These are phyloP conservation scores for Astrothelium macrocarpum DNA, from an alignment of 495 filamentous ascomycete species.

Conservation along the genomic window DNA sequence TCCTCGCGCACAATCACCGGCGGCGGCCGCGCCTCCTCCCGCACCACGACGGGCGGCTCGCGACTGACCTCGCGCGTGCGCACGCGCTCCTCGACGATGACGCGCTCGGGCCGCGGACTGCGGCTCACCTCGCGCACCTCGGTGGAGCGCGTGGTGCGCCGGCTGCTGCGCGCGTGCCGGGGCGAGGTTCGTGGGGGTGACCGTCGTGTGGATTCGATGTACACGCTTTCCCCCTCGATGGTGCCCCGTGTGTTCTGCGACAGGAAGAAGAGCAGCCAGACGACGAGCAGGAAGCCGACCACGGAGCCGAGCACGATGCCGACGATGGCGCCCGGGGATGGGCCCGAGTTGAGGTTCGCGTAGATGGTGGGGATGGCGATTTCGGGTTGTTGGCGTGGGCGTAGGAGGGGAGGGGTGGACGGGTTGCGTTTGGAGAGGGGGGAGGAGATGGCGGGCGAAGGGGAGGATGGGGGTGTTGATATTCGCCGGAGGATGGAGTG, in stretches of 20 bases:
- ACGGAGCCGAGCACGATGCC: constrained; percentile 78
- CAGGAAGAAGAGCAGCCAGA: constrained; percentile 55
- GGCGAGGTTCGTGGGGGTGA: constrained; percentile 16
- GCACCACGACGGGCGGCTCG: constrained; percentile 12
- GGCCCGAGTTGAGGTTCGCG: constrained; percentile 48
- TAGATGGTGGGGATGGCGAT: constrained; percentile 58
- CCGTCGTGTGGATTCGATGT: constrained; percentile 18
- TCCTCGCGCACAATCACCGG: constrained; percentile 21
- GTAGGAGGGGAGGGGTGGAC: background rate
- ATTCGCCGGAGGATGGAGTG: background rate
- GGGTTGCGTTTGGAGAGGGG: background rate
- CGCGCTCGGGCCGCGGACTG: constrained; percentile 25
- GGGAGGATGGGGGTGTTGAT: background rate
- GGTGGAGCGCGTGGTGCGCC: constrained; percentile 22
- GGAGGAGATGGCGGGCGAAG: background rate
- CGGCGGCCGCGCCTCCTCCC: constrained; percentile 14
- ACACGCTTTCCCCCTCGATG: constrained; percentile 8
- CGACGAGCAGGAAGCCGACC: constrained; percentile 67
- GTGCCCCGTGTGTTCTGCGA: constrained; percentile 14
- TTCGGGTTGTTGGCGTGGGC: background rate
- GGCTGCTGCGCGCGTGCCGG: constrained; percentile 17
- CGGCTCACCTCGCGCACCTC: constrained; percentile 29
- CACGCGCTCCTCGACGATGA: constrained; percentile 28
- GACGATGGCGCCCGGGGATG: constrained; percentile 60
- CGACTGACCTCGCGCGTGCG: constrained; percentile 11